Base-by-base conservation (phyloP, 1,139 yeast genomes). In the Taphrina wiesneri region DNA sequence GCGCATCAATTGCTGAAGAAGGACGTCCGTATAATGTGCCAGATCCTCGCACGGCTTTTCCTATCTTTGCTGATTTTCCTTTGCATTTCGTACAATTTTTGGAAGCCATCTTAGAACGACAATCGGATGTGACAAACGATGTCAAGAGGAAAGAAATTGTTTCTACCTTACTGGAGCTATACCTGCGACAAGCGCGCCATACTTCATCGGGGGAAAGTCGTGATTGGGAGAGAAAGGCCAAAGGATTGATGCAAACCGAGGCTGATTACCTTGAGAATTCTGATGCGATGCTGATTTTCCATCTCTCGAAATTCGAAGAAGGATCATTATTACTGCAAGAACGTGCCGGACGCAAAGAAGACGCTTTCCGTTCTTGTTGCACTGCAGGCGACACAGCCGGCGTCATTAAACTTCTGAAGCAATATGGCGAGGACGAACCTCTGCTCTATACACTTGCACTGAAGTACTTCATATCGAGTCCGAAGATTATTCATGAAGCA, bases 81-180 rank as follows among this genome's bases (percentile, higher is more conserved):
- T 84, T 86, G 73, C 95, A 92, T 73, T 92, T 93, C 80, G 96
- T 92, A 21, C 88, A 90, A n/a, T 92, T 95, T 71, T 77, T 93
- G 66, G 99, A 93, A 74, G 97, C 98, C 0, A 90, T 97, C 21
- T 67, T 69, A 32, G 70, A 65, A 4, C 64, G 66, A 19, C 70
- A 64, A 23, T 64, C 65, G n/a, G 45, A 63, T 23, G 57, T 36
- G 2, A 66, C 62, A 7, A 65, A 66, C n/a, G 67, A 68, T 2
- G 60, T 53, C 25, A 96, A 90, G 72, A 84, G 86, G 70, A 83
- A 82, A 66, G 96, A 88, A 60, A 80, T 92, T 43, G 78, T 89
- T 66, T 84, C 88, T 9, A 90, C 97, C 0, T 78, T 93, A 52
- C 88, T 86, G 73, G 98, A 93, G 73, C 80, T 90, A 80, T 93